These are phyloP conservation scores for Aureobasidium sp. DNA, from an alignment of 2,329 filamentous ascomycete species.

Conservation along the genomic window DNA sequence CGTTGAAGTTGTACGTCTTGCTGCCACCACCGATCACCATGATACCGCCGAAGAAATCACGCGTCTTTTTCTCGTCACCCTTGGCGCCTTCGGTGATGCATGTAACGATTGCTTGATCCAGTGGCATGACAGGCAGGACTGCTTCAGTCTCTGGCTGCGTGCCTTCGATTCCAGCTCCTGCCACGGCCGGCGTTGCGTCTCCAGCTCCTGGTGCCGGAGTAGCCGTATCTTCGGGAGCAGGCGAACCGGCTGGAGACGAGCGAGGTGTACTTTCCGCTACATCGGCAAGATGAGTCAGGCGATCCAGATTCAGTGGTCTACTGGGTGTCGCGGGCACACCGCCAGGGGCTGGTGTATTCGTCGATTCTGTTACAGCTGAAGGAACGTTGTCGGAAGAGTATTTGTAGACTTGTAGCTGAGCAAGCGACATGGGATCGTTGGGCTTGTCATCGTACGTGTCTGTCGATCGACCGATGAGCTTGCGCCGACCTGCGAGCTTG, in stretches of 20 bases:
- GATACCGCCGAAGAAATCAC: slow-evolving; percentile 82
- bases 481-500: slow-evolving; percentile 74
- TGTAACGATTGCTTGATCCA: slow-evolving; percentile 84
- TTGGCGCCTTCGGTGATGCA: slow-evolving; percentile 82
- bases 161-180: slow-evolving; percentile 42
- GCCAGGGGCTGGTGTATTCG: slow-evolving; percentile 45
- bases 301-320: slow-evolving; percentile 47
- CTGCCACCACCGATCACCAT: slow-evolving; percentile 85
- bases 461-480: slow-evolving; percentile 77
- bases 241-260: slow-evolving; percentile 81
- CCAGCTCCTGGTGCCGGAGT: slow-evolving; percentile 52
- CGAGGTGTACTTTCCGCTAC: slow-evolving; percentile 70
- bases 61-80: slow-evolving; percentile 85
- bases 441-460: slow-evolving; percentile 91
- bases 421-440: slow-evolving; percentile 81
- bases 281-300: slow-evolving; percentile 58
- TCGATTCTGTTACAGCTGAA: slow-evolving; percentile 35
- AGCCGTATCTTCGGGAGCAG: slow-evolving; percentile 64
- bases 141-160: slow-evolving; percentile 50
- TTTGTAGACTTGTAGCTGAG: slow-evolving; percentile 63
- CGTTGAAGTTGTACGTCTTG: slow-evolving; percentile 71
- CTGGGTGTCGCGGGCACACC: slow-evolving; percentile 21
- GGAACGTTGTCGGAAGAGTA: slow-evolving; percentile 40
- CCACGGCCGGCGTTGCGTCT: slow-evolving; percentile 38
- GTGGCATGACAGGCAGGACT: slow-evolving; percentile 71